Percentiles rank a stretch among this genome's conserved stretches.
phyloP scores from a whole-genome alignment of 208 protist genomes.

The Leishmania braziliensis region DNA sequence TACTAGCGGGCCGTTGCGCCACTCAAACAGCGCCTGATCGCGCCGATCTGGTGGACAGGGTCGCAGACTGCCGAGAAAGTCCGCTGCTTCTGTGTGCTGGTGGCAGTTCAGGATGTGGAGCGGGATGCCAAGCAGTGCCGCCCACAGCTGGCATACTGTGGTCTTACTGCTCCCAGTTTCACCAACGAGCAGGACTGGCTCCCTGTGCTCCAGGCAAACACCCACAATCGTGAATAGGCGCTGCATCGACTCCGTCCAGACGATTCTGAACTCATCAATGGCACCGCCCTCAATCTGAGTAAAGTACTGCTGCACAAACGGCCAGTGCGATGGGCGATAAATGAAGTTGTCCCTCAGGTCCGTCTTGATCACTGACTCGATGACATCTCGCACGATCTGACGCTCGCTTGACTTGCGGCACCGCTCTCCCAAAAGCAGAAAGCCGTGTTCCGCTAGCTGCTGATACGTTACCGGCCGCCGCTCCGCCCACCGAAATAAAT shows the following conservation, averaged over 20 bases:
- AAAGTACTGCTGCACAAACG: slow-evolving; percentile 79
- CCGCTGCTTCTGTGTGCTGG: slow-evolving; percentile 99
- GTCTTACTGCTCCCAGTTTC: slow-evolving; percentile 99
- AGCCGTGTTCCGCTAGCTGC: slow-evolving; percentile 97
- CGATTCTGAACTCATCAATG: slow-evolving; percentile 92
- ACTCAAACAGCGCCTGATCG: slow-evolving; percentile 95
- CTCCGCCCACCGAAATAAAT: slow-evolving; percentile 99
- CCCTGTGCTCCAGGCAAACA: slow-evolving; percentile 93
- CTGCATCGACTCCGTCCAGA: slow-evolving; percentile 97
- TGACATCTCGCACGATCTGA: slow-evolving; percentile 93
- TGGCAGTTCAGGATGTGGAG: slow-evolving; percentile 99
- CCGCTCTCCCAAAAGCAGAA: slow-evolving; percentile 98
- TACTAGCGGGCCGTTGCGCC: slow-evolving; percentile 99
- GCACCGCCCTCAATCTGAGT: slow-evolving; percentile 60
- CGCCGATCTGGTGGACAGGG: slow-evolving; percentile 83
- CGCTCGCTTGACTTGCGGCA: slow-evolving; percentile 95
- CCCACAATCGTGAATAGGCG: slow-evolving; percentile 96
- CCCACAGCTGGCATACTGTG: slow-evolving; percentile 97
- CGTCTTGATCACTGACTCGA: slow-evolving; percentile 79
- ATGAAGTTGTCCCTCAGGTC: slow-evolving; percentile 70
- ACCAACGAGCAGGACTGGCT: slow-evolving; percentile 98
- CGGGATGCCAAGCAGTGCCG: slow-evolving; percentile 70
- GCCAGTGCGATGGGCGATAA: slow-evolving; percentile 84
- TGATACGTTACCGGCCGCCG: slow-evolving; percentile 90
- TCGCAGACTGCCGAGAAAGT: slow-evolving; percentile 97